phyloP scores from a whole-genome alignment of 176 grass and related monocot genomes.

The Oryza punctata region DNA sequence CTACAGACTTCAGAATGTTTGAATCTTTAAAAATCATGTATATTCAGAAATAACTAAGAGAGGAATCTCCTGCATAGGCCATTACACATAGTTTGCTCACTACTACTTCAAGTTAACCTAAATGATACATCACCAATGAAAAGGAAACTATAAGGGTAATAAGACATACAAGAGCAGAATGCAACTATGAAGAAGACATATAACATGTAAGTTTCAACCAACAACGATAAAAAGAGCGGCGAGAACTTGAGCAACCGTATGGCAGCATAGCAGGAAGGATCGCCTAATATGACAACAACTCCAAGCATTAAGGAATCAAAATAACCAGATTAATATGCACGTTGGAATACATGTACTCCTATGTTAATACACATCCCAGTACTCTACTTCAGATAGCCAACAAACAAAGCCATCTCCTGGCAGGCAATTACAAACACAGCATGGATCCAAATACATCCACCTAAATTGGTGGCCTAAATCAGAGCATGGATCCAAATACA shows the following conservation, averaged over 20 bases:
- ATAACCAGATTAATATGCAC: not conserved
- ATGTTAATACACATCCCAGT: not conserved
- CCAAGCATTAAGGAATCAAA: not conserved
- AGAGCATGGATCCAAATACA: slow-evolving; percentile 16
- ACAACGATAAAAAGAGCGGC: not conserved
- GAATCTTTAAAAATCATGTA: too few relatives aligned
- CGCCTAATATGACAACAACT: not conserved
- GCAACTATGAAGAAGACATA: not conserved
- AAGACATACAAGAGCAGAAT: not conserved
- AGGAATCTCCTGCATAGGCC: too few relatives aligned
- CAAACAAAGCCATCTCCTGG: not conserved
- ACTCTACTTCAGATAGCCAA: not conserved
- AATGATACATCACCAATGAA: not conserved
- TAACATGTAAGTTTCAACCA: not conserved
- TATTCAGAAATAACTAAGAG: too few relatives aligned
- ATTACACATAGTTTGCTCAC: too few relatives aligned
- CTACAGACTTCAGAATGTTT: not conserved
- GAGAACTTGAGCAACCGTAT: not conserved
- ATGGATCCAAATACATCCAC: not conserved
- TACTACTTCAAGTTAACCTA: not conserved
- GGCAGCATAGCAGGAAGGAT: not conserved
- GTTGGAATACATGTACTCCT: not conserved
- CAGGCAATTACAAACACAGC: not conserved
- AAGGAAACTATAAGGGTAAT: not conserved
- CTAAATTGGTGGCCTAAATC: not conserved